These are phyloP conservation scores for Thecaphora thlaspeos DNA, from an alignment of 1,284 basidiomycete genomes.

Conservation along the genomic window DNA sequence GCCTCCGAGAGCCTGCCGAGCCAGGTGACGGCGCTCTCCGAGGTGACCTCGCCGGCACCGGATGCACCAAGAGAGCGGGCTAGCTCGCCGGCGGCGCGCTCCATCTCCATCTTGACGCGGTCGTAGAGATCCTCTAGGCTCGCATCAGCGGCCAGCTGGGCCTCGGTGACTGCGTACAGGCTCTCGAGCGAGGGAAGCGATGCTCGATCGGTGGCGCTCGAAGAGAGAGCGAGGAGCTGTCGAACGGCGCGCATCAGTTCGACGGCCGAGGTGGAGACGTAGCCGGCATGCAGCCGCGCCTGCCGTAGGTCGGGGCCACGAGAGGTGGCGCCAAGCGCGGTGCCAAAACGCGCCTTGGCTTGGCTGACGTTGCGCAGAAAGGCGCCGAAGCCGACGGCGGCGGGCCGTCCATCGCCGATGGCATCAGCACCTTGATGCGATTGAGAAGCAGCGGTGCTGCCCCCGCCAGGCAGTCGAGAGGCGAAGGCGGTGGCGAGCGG, in stretches of 20 bases:
- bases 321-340: too few species aligned
- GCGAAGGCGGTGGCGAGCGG: too few species aligned
- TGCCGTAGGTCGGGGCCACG: too few species aligned
- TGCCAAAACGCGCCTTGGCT: background rate
- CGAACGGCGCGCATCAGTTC: conserved; percentile 27
- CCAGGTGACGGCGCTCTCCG: conserved; percentile 21
- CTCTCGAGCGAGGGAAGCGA: conserved; percentile 14
- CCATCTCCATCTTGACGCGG: conserved; percentile 43
- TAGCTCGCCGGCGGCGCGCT: conserved; percentile 32
- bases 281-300: conserved; percentile 14
- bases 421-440: too few species aligned
- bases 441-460: too few species aligned
- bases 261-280: conserved; percentile 16
- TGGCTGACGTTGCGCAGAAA: conserved; percentile 17
- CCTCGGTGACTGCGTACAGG: conserved; percentile 26
- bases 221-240: conserved; percentile 15
- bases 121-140: conserved; percentile 34
- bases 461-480: too few species aligned
- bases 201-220: background rate
- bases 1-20: conserved; percentile 22
- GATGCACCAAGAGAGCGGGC: conserved; percentile 20
- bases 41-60: conserved; percentile 14
- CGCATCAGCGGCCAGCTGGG: conserved; percentile 9
- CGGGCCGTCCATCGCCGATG: too few species aligned
- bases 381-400: conserved; percentile 15